Percentiles rank a stretch among this genome's conserved stretches.
Evolutionary conservation across 2,329 filamentous ascomycete species (phyloP).

Genomic region (Neofusicoccum sp.): DNA sequence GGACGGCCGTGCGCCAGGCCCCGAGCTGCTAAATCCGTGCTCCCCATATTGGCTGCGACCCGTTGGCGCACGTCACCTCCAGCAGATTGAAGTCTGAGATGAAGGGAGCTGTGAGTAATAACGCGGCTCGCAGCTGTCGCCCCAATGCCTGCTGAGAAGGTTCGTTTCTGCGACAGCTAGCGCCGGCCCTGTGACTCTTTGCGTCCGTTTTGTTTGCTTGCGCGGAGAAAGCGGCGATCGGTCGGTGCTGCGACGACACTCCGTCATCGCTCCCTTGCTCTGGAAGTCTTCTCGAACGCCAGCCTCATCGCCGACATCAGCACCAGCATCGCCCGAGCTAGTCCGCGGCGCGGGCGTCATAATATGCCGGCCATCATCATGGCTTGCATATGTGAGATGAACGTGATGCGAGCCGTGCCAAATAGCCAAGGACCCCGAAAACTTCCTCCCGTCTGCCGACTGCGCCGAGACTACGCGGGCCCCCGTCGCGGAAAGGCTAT

Average conservation of each 20-base stretch:
- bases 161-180: slow-evolving; percentile 6
- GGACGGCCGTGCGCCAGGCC: background rate
- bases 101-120: background rate
- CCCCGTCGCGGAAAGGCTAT: background rate
- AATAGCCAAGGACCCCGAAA: background rate
- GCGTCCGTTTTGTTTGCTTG: too few relatives aligned
- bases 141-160: background rate
- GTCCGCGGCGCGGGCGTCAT: background rate
- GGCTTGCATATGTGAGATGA: slow-evolving; percentile 5
- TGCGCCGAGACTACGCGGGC: background rate
- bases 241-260: too few relatives aligned
- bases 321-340: background rate
- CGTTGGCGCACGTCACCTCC: background rate
- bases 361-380: background rate
- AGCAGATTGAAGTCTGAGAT: slow-evolving; percentile 6
- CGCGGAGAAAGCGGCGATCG: too few relatives aligned
- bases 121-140: background rate
- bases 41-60: background rate
- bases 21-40: background rate
- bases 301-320: background rate
- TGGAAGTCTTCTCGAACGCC: slow-evolving; percentile 1
- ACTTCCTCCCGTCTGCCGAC: background rate
- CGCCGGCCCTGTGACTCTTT: background rate
- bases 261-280: background rate
- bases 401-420: slow-evolving; percentile 1